Evolutionary conservation across 768 basidiomycete genomes (phyloP), one percentile per base, ranked within the genome.

Genomic region (Lactarius sp.): DNA sequence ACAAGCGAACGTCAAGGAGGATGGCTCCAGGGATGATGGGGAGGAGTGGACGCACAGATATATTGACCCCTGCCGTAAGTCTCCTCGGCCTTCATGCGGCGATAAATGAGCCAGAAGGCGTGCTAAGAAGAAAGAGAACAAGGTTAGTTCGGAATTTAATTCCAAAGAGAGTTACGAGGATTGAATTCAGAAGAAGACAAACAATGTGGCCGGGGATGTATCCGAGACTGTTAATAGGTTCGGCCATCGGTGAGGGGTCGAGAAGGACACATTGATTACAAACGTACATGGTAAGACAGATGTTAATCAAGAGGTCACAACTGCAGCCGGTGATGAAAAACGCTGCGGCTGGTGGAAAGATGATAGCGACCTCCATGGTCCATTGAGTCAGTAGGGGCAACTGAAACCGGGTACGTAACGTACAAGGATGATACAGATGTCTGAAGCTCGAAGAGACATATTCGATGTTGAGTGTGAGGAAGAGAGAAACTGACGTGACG

Each of bases 51-150:
- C 91, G 71, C 70, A 92, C 91, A 94, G 56, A 79, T 74, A 77
- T 85, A 94, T 37, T 87, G 87, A 20, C 89, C 90, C 6, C 71
- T 75, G 13, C 92, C 92, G 70, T 90, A 95, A 47, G 79, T 80
- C 69, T 92, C 90, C 69, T 92, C 89, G 0, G 92, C 93, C 69
- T 90, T 81, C 81, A 92, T 92, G 81, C 88, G 89, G 81, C 81
- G 87, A 77, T 93, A 93, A 61, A 94, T 92, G 57, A 95, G 80
- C 88, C 88, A 93, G 77, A 93, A 92, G 1, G 90, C 88, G 71
- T 94, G 91, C 83, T 83, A 41, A 36, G 34, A 37, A 33, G 27
- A 27, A 27, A 22, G 14, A 36, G 18, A 39, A 16, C 27, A 27
- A 27, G 27, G 13, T 20, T 33, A 27, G 31, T 18, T 52, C 34